Evolutionary conservation across 164 flowering plant species (phyloP), one percentile per base, ranked within the genome.

Genomic region (Kalanchoe fedtschenkoi): DNA sequence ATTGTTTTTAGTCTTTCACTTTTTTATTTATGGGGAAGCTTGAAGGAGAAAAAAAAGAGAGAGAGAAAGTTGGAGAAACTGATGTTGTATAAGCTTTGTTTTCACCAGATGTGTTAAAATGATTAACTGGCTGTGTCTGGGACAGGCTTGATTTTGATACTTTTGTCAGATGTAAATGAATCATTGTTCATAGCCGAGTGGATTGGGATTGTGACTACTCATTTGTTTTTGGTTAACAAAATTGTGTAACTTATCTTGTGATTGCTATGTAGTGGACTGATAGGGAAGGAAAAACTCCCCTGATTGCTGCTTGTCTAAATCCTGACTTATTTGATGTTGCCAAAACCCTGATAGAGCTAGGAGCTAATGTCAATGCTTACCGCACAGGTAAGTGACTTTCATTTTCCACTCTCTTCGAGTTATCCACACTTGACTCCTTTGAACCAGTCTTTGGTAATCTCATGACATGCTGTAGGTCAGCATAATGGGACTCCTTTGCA

Each of bases 401-500:
- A 32, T 33, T 22, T 21, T 6, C 28, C 37, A 19, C 10, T 14
- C 10, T 42, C 16, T 2, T 19, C 30, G 16, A 30, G n/a, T 56
- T 42, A 16, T 24, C 16, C 15, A 24, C 32, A 37, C 47, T 7
- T 5, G 38, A 55, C 21, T 34, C 6, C 13, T 34, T n/a, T 9
- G 5, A 2, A 5, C 14, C 34, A 1, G 5, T 32, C 7, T 3
- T 19, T 34, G 21, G 42, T 22, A 17, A 4, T 19, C 6, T 32
- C 17, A 22, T 41, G 24, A 11, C 22, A 51, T 19, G 34, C 5
- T 41, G 11, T 26, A 66, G 69, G 69, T 26, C 64, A 58, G 41
- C 64, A 66, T 44, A 58, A 58, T 6, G 69, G 69, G 58, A 66
- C 64, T 47, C 64, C 69, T n/a, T 53, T 66, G 39, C 69, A 66